Base-by-base conservation (phyloP, 2,329 filamentous ascomycete species). In the Neoscytalidium dimidiatum region DNA sequence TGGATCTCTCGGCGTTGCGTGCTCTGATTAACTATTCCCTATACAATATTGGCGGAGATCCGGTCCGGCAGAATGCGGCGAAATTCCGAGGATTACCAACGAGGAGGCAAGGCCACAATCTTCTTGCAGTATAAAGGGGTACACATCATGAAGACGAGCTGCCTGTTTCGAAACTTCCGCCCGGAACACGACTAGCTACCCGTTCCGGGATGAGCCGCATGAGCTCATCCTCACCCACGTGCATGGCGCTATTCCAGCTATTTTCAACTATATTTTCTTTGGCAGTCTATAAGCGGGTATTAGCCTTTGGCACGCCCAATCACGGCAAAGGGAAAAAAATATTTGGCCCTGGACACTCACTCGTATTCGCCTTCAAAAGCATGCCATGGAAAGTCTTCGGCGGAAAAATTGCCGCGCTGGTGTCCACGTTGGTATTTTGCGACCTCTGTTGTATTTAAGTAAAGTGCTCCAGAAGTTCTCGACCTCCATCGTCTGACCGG, bases 401-500 rank as follows among this genome's bases (percentile, higher is more conserved):
- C n/a, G n/a, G n/a, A n/a, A n/a, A n/a, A n/a, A n/a, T n/a, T n/a
- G n/a, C n/a, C n/a, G n/a, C n/a, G n/a, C n/a, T n/a, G n/a, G n/a
- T n/a, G n/a, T n/a, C n/a, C n/a, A n/a, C n/a, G n/a, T n/a, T n/a
- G n/a, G n/a, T n/a, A n/a, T n/a, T n/a, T n/a, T n/a, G n/a, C n/a
- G n/a, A n/a, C n/a, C n/a, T n/a, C n/a, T n/a, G n/a, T n/a, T n/a
- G n/a, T n/a, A n/a, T n/a, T n/a, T n/a, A n/a, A n/a, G n/a, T n/a
- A n/a, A n/a, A n/a, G n/a, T n/a, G n/a, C n/a, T n/a, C 38, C 38
- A 82, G 68, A 77, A 80, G 28, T 80, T 77, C 65, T 77, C 75
- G 72, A 80, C 71, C 68, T 76, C 73, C 80, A 82, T 81, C 33
- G 76, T 79, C 31, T 73, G 71, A 0, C 79, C 77, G 4, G 75